Evolutionary conservation across 2,329 filamentous ascomycete genomes (phyloP).

Genomic region (Nigrograna mackinnonii): DNA sequence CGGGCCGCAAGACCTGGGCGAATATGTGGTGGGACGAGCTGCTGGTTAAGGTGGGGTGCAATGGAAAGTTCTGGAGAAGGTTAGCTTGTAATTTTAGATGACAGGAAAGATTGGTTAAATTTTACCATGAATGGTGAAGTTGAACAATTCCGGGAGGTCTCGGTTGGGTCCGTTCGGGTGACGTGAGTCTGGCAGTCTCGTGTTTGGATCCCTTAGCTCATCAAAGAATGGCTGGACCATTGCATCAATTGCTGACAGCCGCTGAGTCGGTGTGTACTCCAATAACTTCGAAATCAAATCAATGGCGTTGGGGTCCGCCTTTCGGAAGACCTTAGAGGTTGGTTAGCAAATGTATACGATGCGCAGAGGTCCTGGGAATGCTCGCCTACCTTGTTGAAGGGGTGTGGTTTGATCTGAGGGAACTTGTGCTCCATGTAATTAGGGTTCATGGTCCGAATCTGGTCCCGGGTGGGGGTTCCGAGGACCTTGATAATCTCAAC

Average conservation of each 20-base stretch:
- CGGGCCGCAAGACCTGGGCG: constrained; percentile 72
- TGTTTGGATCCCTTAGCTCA: constrained; percentile 88
- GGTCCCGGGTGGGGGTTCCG: constrained; percentile 93
- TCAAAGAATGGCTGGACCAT: constrained; percentile 99
- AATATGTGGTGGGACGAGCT: constrained; percentile 84
- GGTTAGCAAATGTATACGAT: constrained; percentile 7
- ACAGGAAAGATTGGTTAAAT: constrained; percentile 32
- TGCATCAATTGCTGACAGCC: constrained; percentile 88
- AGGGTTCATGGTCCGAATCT: constrained; percentile 99
- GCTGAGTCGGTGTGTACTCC: constrained; percentile 97
- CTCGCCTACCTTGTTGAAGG: constrained; percentile 80
- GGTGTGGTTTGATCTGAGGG: constrained; percentile 98
- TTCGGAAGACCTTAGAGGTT: constrained; percentile 79
- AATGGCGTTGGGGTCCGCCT: constrained; percentile 89
- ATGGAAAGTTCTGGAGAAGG: constrained; percentile 84
- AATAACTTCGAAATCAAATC: constrained; percentile 91
- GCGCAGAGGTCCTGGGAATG: constrained; percentile 1
- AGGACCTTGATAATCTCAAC: constrained; percentile 99
- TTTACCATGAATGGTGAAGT: constrained; percentile 93
- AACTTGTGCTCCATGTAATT: constrained; percentile 99
- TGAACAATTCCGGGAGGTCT: constrained; percentile 86
- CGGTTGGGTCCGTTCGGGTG: constrained; percentile 79
- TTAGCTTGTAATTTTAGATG: constrained; percentile 13
- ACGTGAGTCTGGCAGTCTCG: constrained; percentile 90
- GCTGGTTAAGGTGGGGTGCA: constrained; percentile 80